Evolutionary conservation across 2,329 filamentous ascomycete genomes (phyloP), one percentile per base, ranked within the genome.

Genomic region (Verruconis gallopava): DNA sequence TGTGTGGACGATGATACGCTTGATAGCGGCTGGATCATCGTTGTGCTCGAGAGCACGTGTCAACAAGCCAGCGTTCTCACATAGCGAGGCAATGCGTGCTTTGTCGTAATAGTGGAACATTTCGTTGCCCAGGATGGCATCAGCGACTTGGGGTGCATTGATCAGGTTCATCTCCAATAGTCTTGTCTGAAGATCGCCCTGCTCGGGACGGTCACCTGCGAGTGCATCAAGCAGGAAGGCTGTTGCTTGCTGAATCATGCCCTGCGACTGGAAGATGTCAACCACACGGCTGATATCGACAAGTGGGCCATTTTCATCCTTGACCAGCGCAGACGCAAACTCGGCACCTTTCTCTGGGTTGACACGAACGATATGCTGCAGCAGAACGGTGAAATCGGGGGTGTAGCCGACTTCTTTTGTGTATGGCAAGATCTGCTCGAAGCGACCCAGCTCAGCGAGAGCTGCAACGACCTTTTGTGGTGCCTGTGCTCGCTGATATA

Each of bases 31-130:
- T 4, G 86, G 79, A 53, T 96, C 88, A 54, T 96, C 86, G 52
- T 93, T 94, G 51, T 95, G 85, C 66, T 98, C 93, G 48, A 98
- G 63, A 17, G 91, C 91, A 37, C 67, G 59, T 9, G 65, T 65
- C 17, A 67, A 53, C 43, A 98, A 75, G 40, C 88, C 86, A 40
- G 88, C 88, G 59, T 93, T 83, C 66, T 98, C 91, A 59, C 91
- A 98, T 42, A 98, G 74, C 50, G 81, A 75, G 18, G 89, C 85
- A 61, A 98, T 84, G 49, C 86, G 81, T 36, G 78, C 66, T 68
- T 85, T 93, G 65, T 98, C 91, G 56, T 94, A 98, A 65, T 98
- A 78, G 1, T 86, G 86, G 65, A 98, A 96, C 82, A 98, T 95
- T 54, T 96, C 85, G 55, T 98, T 98, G 50, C 89, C 85, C 32